A percentile compares a stretch with the other conserved stretches of the same genome.
These are phyloP conservation scores for Herpetomonas tarakana DNA, from an alignment of 208 protist genomes.

Conservation along the genomic window DNA sequence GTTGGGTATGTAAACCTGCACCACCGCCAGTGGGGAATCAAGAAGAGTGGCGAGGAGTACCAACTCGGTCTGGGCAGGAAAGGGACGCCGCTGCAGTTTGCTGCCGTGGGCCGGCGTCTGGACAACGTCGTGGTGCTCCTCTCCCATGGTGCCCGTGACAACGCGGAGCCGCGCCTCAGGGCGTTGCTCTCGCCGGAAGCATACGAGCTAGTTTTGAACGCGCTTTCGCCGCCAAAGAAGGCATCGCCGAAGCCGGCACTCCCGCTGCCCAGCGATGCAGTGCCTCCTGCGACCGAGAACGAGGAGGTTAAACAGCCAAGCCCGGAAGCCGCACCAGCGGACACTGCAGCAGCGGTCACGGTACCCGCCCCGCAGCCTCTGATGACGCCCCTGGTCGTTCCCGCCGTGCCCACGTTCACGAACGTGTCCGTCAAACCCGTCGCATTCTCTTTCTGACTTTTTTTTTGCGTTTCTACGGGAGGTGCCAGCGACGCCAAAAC, in stretches of 20 bases:
- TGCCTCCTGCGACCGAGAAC: background rate
- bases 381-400: too few species aligned
- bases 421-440: too few species aligned
- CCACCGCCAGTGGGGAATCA: constrained; percentile 68
- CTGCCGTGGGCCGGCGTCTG: constrained; percentile 59
- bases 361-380: too few species aligned
- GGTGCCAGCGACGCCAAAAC: too few species aligned
- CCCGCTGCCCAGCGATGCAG: too few species aligned
- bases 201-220: constrained; percentile 19
- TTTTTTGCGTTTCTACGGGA: too few species aligned
- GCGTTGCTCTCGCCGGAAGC: constrained; percentile 42
- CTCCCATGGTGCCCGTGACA: constrained; percentile 48
- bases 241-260: too few species aligned
- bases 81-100: constrained; percentile 80
- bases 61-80: constrained; percentile 69
- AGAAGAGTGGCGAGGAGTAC: constrained; percentile 35
- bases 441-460: too few species aligned
- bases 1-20: constrained; percentile 63
- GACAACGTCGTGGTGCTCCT: constrained; percentile 81
- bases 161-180: constrained; percentile 33
- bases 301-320: background rate
- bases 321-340: background rate
- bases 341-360: too few species aligned
- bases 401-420: too few species aligned
- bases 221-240: constrained; percentile 26